Evolutionary conservation across 2,329 filamentous ascomycete species (phyloP), one percentile per base, ranked within the genome.

Genomic region (Cadophora gregata): DNA sequence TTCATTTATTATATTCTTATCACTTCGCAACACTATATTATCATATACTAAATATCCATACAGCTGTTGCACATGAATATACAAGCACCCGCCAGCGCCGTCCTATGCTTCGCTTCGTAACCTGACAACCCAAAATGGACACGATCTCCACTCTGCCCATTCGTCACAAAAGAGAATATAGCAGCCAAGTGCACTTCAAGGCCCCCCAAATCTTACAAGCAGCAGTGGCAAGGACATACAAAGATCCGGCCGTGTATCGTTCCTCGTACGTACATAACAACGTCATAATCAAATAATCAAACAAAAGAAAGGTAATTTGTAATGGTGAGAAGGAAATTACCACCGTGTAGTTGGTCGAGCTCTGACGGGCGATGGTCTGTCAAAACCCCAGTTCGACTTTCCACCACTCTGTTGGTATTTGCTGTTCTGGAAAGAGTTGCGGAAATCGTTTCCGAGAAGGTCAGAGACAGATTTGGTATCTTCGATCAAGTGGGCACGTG

Each of bases 321-420:
- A 59, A 19, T 38, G 31, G 21, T 29, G 27, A 59, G 50, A 59
- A 14, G 21, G 45, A 7, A 5, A 19, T 59, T 67, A 72, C 72
- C 71, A 72, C 47, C 70, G 63, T 12, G 67, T 53, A 42, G 69
- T 56, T n/a, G 72, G 67, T 64, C 69, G 65, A 2, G 61, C 48
- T 16, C 48, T 59, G 16, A 53, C 48, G 50, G 60, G 56, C 16
- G 60, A 36, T 45, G 69, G 66, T 51, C 62, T 67, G 33, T 73
- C 70, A 73, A 72, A 75, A 7, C 68, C 70, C 72, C 71, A 73
- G 21, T 55, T 71, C 56, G 71, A 70, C 64, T 66, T 68, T 19
- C 63, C 66, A 10, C 31, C 48, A 27, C 36, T 62, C 3, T 53
- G 27, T 14, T 71, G 65, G 33, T 63, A 69, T 2, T 65, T 61